Base-by-base conservation (phyloP, 768 basidiomycete species). In the Mycena olivaceomarginata region DNA sequence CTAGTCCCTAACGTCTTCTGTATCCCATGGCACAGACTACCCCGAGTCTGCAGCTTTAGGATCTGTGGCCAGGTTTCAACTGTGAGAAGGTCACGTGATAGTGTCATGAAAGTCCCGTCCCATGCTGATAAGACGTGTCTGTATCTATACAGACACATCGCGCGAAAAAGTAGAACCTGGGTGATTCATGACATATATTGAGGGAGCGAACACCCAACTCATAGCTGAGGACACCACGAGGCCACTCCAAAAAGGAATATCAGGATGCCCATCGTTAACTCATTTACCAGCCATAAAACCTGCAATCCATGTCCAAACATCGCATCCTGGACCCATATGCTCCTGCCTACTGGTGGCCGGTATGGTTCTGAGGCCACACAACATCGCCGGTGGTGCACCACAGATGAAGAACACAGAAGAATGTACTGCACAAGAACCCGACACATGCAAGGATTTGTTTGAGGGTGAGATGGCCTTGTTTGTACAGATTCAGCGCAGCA, bases 211-310 rank as follows among this genome's bases (percentile, higher is more conserved):
- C 89, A 16, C 95, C 96, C n/a, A 96, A 87, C 83, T 96, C 96
- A 81, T 97, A 97, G 80, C 94, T 94, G 75, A 97, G 85, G 74
- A 91, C 92, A 10, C 96, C 96, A 37, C 84, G 16, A 97, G 86
- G 25, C 96, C 96, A 46, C 95, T 96, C 95, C 95, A 96, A 83
- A 97, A 97, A 0, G 95, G 96, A 57, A 92, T 83, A 13, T 92
- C 88, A 8, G 87, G 79, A 56, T 80, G 80, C 5, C 94, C 94
- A 25, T 88, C 88, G 31, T 79, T 75, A 11, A 89, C 91, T 74
- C 87, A 88, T 65, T 86, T 88, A n/a, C 84, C 77, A 43, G 86
- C 89, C 93, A 96, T 95, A 85, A 94, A 96, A n/a, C 85, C 82
- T 37, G 91, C 89, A 37, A 96, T 85, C 94, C 94, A 97, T 48